phyloP scores from a whole-genome alignment of 2,329 filamentous ascomycete species.

The Peltaster fructicola region DNA sequence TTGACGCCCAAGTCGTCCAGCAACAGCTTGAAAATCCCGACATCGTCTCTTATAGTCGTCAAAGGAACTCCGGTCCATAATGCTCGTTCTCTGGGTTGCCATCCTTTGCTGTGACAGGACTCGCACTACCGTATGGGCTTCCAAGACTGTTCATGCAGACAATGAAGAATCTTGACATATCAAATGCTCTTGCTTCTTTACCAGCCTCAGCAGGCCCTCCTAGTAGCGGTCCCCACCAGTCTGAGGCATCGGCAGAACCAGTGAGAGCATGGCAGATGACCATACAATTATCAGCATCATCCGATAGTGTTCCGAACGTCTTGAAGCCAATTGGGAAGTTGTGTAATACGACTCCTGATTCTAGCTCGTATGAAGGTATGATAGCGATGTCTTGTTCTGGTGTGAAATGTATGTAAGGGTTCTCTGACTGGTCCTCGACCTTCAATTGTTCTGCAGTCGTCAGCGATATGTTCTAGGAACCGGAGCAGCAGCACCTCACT shows the following conservation, averaged over 20 bases:
- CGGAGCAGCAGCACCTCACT: no score
- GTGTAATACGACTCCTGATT: constrained; percentile 68
- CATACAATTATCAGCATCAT: constrained; percentile 41
- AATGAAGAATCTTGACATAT: constrained; percentile 67
- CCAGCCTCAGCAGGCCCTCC: constrained; percentile 49
- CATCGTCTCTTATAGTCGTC: constrained; percentile 89
- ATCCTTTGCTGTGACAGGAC: constrained; percentile 74
- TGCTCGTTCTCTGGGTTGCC: constrained; percentile 54
- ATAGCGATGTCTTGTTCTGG: constrained; percentile 75
- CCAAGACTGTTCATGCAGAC: constrained; percentile 75
- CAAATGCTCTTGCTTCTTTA: constrained; percentile 40
- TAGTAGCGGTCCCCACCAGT: constrained; percentile 77
- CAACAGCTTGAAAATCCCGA: constrained; percentile 66
- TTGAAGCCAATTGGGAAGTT: constrained; percentile 57
- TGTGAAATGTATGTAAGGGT: constrained; percentile 74
- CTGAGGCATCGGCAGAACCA: constrained; percentile 65
- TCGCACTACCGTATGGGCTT: constrained; percentile 74
- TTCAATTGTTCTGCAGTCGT: constrained; percentile 16
- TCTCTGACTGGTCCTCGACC: constrained; percentile 52
- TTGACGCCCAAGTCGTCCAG: constrained; percentile 65
- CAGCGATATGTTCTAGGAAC: constrained; percentile 1
- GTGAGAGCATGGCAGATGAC: constrained; percentile 70
- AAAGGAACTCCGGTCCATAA: constrained; percentile 91
- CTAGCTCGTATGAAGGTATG: constrained; percentile 77
- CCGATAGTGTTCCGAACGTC: constrained; percentile 39